Evolutionary conservation across 192 early-diverging fungal genomes (phyloP), one percentile per base, ranked within the genome.

Genomic region (Gryganskiella cystojenkinii): DNA sequence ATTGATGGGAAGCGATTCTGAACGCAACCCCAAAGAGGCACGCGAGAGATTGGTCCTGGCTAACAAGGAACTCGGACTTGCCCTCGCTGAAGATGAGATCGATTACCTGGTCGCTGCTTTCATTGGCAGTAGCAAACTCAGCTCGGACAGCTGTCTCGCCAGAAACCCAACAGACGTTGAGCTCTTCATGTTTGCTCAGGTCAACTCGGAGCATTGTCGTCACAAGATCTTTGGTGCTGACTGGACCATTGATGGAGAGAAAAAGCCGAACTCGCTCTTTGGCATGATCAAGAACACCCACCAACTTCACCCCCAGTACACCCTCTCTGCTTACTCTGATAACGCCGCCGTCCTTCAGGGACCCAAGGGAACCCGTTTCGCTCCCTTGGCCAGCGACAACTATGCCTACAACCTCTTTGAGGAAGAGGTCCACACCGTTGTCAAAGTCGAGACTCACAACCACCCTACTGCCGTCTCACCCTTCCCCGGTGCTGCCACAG

Each of bases 131-230:
- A 82, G 80, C 81, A 64, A 83, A 53, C 24, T 78, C 45, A 67
- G 75, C 73, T 59, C 68, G 17, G 68, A 83, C 22, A 44, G 52
- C 58, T 87, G 85, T 34, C 84, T 93, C 10, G 81, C 65, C 37
- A 89, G 96, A 46, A 93, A 96, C 70, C 97, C 97, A n/a, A 99
- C 98, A 3, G 97, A 99, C 79, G 95, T 95, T 1, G 97, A 99
- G 85, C 87, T 99, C 42, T 96, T 99, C 88, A 99, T 99, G 98
- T 99, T 99, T 92, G 97, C 98, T 42, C 98, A 99, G 80, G 98
- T 99, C 71, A 99, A 99, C 85, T 98, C 96, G 47, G 98, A 99
- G 86, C 98, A 99, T 85, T 99, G 98, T 84, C 89, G 98, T 17
- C 98, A 99, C 92, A 99, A 99, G 88, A 98, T 99, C 73, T 99